Evolutionary conservation across 768 basidiomycete genomes (phyloP).

Genomic region (Mycena epipterygia): DNA sequence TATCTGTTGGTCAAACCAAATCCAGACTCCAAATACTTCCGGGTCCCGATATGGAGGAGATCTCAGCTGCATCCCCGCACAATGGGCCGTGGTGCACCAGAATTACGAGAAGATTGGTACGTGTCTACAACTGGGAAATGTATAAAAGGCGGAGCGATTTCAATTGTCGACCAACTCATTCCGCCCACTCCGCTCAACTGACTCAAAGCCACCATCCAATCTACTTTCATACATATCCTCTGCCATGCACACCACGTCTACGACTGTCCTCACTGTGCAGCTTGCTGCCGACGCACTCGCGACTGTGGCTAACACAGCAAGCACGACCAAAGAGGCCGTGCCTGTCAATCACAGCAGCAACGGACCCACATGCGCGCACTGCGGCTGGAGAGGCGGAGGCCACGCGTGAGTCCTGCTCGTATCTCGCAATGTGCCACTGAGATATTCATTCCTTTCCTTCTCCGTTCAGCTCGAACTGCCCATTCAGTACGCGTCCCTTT

Average conservation of each 20-base stretch:
- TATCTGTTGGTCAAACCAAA: too few relatives aligned
- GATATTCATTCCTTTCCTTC: neutral
- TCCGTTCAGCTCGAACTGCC: slow-evolving; percentile 14
- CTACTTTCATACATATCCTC: neutral
- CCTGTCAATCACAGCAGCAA: slow-evolving; percentile 62
- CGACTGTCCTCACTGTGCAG: neutral
- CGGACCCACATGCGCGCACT: slow-evolving; percentile 85
- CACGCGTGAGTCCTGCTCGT: slow-evolving; percentile 16
- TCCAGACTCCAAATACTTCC: too few relatives aligned
- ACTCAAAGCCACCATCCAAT: too few relatives aligned
- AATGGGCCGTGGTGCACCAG: too few relatives aligned
- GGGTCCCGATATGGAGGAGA: too few relatives aligned
- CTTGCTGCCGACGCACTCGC: slow-evolving; percentile 36
- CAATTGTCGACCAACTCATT: too few relatives aligned
- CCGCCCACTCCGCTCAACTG: too few relatives aligned
- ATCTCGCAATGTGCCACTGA: neutral
- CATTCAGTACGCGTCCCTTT: neutral
- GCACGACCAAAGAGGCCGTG: slow-evolving; percentile 42
- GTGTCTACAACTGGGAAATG: too few relatives aligned
- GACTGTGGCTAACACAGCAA: slow-evolving; percentile 43
- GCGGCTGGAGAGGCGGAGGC: slow-evolving; percentile 72
- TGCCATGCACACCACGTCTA: neutral
- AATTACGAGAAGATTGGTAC: too few relatives aligned
- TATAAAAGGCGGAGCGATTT: too few relatives aligned
- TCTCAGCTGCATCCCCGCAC: too few relatives aligned